Evolutionary conservation across 2,329 filamentous ascomycete species (phyloP).

Genomic region (Drechslerella coelobrocha): DNA sequence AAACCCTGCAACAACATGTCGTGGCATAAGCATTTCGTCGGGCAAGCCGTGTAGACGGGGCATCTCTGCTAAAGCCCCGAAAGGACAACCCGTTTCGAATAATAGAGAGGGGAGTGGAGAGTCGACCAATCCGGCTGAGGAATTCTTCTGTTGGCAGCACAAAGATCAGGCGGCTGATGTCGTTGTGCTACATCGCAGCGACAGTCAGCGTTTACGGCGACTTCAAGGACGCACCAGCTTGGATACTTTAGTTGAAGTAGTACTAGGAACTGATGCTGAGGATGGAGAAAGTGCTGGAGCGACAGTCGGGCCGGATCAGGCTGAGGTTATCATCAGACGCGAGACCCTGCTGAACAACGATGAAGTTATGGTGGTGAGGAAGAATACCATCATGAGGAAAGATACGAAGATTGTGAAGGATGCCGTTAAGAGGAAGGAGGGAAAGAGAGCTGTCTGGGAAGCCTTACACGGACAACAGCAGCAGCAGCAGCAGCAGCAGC

Average conservation of each 20-base stretch:
- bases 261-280: conserved; percentile 47
- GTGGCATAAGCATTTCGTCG: conserved; percentile 75
- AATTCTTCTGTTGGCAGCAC: conserved; percentile 93
- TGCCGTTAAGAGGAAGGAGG: conserved; percentile 25
- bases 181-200: conserved; percentile 58
- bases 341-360: conserved; percentile 52
- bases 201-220: conserved; percentile 61
- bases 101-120: conserved; percentile 59
- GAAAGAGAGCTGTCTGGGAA: conserved; percentile 34
- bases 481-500: conserved; percentile 15
- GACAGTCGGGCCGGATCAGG: conserved; percentile 51
- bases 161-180: conserved; percentile 76
- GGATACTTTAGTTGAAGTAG: conserved; percentile 74
- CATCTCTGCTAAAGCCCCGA: conserved; percentile 63
- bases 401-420: conserved; percentile 48
- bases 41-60: conserved; percentile 84
- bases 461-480: conserved; percentile 28
- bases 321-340: conserved; percentile 53
- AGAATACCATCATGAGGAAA: conserved; percentile 50
- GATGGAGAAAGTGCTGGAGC: conserved; percentile 53
- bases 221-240: conserved; percentile 75
- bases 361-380: conserved; percentile 52
- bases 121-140: conserved; percentile 64
- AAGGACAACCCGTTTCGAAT: conserved; percentile 54
- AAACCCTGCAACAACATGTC: conserved; percentile 82